Percentiles rank a stretch among this genome's conserved stretches.
Evolutionary conservation across 2,329 filamentous ascomycete genomes (phyloP).

Genomic region (Pseudogymnoascus sp.): DNA sequence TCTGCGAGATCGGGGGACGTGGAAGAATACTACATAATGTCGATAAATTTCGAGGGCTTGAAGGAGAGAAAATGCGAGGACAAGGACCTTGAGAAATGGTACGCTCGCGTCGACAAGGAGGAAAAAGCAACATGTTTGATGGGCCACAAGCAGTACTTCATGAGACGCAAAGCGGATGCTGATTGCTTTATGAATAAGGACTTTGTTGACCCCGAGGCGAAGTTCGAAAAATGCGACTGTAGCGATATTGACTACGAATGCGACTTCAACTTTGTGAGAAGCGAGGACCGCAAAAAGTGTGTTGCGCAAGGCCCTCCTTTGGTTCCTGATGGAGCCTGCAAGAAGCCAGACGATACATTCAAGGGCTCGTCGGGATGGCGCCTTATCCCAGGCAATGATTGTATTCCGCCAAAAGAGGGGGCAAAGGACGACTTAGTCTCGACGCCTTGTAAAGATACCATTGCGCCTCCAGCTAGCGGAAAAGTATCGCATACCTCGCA

Average conservation of each 20-base stretch:
- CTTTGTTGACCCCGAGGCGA: constrained; percentile 67
- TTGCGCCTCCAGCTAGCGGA: constrained; percentile 49
- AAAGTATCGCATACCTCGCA: constrained; percentile 54
- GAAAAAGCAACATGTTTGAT: constrained; percentile 83
- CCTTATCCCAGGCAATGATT: constrained; percentile 76
- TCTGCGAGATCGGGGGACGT: constrained; percentile 37
- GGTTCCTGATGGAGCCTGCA: constrained; percentile 65
- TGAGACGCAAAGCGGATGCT: constrained; percentile 74
- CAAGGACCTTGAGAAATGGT: constrained; percentile 85
- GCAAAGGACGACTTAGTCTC: constrained; percentile 68
- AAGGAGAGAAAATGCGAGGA: constrained; percentile 70
- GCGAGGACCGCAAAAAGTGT: constrained; percentile 60
- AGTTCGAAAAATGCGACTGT: constrained; percentile 71
- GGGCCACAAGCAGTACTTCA: constrained; percentile 87
- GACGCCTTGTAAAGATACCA: constrained; percentile 62
- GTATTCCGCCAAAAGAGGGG: constrained; percentile 45
- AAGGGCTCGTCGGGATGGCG: constrained; percentile 85
- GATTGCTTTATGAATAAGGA: constrained; percentile 83
- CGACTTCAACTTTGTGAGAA: constrained; percentile 78
- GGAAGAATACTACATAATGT: constrained; percentile 53
- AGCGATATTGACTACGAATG: constrained; percentile 85
- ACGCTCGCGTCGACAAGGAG: constrained; percentile 70
- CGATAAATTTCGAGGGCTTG: constrained; percentile 75
- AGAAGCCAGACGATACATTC: constrained; percentile 60
- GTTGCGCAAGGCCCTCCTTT: constrained; percentile 52